These are phyloP conservation scores for Saccharomycopsis sp. DNA, from an alignment of 805 yeast species.

Conservation along the genomic window DNA sequence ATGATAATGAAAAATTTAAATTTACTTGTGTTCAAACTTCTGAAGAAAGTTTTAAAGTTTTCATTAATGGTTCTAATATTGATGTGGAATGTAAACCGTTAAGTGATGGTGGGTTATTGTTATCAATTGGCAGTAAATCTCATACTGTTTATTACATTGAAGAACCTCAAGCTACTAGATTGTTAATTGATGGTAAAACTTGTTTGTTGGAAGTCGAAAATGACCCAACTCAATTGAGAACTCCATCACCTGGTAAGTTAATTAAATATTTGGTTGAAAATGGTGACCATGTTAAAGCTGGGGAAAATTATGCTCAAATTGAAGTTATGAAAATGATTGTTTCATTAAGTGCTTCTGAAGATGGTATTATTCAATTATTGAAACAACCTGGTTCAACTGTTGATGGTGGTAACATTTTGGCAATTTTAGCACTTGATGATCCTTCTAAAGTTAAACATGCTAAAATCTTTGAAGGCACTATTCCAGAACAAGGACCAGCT, in stretches of 20 bases:
- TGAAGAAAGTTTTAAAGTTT: slow-evolving; percentile 74
- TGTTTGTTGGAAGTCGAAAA: slow-evolving; percentile 91
- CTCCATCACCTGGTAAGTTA: slow-evolving; percentile 98
- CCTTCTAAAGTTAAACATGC: slow-evolving; percentile 98
- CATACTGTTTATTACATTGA: slow-evolving; percentile 97
- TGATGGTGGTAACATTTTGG: slow-evolving; percentile 93
- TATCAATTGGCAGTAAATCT: slow-evolving; percentile 85
- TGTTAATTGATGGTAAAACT: slow-evolving; percentile 92
- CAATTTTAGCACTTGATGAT: slow-evolving; percentile 89
- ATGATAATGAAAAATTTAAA: slow-evolving; percentile 87
- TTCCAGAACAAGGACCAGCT: slow-evolving; percentile 86
- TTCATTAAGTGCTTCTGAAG: slow-evolving; percentile 92
- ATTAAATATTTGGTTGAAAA: slow-evolving; percentile 89
- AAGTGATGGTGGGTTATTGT: slow-evolving; percentile 89
- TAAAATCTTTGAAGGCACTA: slow-evolving; percentile 85
- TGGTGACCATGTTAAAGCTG: slow-evolving; percentile 87
- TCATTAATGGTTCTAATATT: slow-evolving; percentile 87
- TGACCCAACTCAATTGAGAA: slow-evolving; percentile 97
- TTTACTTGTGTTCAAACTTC: slow-evolving; percentile 95
- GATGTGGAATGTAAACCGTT: slow-evolving; percentile 83
- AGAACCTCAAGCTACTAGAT: slow-evolving; percentile 90
- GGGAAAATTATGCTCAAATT: slow-evolving; percentile 95
- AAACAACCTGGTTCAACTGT: slow-evolving; percentile 99
- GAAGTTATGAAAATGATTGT: slow-evolving; percentile 99
- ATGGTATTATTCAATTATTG: slow-evolving; percentile 84